Conservation (phyloP, 192 early-diverging fungal genomes). For the Backusella luteola region DNA sequence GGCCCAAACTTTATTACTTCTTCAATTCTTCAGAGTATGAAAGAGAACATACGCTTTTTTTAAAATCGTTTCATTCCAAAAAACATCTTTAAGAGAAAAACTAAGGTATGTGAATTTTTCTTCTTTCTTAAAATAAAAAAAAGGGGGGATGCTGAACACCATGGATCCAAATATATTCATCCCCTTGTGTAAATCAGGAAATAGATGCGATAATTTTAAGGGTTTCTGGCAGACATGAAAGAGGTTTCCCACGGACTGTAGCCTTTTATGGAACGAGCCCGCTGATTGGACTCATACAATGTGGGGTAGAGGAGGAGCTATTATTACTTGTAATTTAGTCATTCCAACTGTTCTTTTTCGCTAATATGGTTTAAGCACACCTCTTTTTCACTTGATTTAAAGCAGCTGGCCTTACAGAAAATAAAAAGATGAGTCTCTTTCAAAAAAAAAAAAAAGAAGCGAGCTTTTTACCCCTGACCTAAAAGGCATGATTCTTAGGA, state of each 20-base stretch:
- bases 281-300: background rate
- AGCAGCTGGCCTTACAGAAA: background rate
- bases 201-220: constrained; percentile 1
- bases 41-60: background rate
- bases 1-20: background rate
- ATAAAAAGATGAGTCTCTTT: background rate
- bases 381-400: background rate
- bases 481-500: constrained; percentile 2
- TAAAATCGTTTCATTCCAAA: background rate
- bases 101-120: background rate
- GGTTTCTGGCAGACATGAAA: background rate
- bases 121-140: background rate
- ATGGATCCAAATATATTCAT: background rate
- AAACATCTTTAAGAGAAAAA: background rate
- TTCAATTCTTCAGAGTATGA: background rate
- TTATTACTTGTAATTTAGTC: background rate
- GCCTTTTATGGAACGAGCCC: background rate
- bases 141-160: background rate
- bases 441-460: background rate
- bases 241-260: background rate
- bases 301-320: background rate
- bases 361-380: background rate
- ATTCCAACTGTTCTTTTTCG: background rate
- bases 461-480: background rate
- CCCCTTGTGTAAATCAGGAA: background rate